Percentiles rank a stretch among this genome's conserved stretches.
phyloP scores from a whole-genome alignment of 305 asterid species.

The Fraxinus baroniana region DNA sequence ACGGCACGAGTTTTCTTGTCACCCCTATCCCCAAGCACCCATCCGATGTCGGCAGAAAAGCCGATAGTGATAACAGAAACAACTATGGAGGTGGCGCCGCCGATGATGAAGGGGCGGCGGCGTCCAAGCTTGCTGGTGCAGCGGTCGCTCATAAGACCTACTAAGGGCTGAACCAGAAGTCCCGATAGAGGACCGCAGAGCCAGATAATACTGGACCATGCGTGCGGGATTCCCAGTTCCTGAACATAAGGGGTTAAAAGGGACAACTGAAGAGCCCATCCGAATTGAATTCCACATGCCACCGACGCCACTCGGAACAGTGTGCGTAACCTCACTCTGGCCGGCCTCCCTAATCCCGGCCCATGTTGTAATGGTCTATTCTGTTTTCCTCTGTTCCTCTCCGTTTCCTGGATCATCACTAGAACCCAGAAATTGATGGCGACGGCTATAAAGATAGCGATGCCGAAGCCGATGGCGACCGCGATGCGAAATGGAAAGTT shows the following conservation, averaged over 20 bases:
- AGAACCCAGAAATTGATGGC: background rate
- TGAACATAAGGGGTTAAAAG: slow-evolving; percentile 81
- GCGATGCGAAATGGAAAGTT: background rate
- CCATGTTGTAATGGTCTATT: background rate
- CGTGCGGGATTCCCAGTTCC: slow-evolving; percentile 84
- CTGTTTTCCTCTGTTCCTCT: slow-evolving; percentile 18
- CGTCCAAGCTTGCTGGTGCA: slow-evolving; percentile 71
- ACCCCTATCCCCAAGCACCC: slow-evolving; percentile 61
- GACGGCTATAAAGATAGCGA: background rate
- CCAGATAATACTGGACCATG: slow-evolving; percentile 86
- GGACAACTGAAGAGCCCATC: slow-evolving; percentile 83
- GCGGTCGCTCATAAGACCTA: slow-evolving; percentile 69
- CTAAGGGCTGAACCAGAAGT: slow-evolving; percentile 76
- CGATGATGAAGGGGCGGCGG: slow-evolving; percentile 71
- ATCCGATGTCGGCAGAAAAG: slow-evolving; percentile 69
- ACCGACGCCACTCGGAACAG: slow-evolving; percentile 76
- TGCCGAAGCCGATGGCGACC: background rate
- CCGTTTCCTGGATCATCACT: slow-evolving; percentile 34
- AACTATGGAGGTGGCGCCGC: slow-evolving; percentile 59
- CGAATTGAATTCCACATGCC: slow-evolving; percentile 85
- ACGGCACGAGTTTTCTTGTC: slow-evolving; percentile 52
- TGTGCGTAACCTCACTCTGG: slow-evolving; percentile 43
- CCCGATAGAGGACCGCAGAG: slow-evolving; percentile 88
- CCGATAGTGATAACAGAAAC: slow-evolving; percentile 65
- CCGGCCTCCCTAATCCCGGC: slow-evolving; percentile 1